Evolutionary conservation across 441 rosid species (phyloP), one percentile per base, ranked within the genome.

Genomic region (Corymbia calophylla): DNA sequence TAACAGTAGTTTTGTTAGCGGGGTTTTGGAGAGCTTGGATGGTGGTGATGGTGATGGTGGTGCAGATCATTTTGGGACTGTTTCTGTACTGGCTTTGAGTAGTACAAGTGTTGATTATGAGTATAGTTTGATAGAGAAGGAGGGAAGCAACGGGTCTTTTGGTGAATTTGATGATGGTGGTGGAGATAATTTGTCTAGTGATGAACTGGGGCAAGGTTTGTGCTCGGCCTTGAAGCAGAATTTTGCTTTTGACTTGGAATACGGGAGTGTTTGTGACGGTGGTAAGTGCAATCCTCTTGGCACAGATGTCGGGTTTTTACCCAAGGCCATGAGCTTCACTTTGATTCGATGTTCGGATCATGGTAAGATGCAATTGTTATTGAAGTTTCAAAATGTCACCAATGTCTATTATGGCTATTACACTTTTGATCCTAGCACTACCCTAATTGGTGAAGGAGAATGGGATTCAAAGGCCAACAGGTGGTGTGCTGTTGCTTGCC

Each of bases 381-480:
- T 97, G 92, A 95, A 94, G 51, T 95, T 97, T 89, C 89, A 73
- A 14, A 92, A 93, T 89, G 91, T 89, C 4, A 89, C 87, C 64
- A 85, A 44, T 89, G 73, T 53, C 68, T 88, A 68, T 53, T 89
- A 77, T 90, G 90, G 60, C 17, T 48, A 88, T 47, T 93, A 94
- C 93, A 92, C 93, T 73, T 96, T 98, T 87, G 92, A 96, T 95
- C 99, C 99, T 66, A 91, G 91, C 66, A 91, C 88, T 25, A 93
- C 93, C 39, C 90, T 97, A 90, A 89, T 98, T 53, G 97, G 96
- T 6, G 99, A 98, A 94, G 99, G 97, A 88, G 88, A 89, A 70
- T 97, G 99, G 99, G 95, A 96, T 93, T 93, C 91, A 47, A 92
- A 93, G 93, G 94, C 88, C 93, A 93, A 95, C 91, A 94, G 92